Evolutionary conservation across 2,329 filamentous ascomycete species (phyloP), one percentile per base, ranked within the genome.

Genomic region (Monilinia polystroma): DNA sequence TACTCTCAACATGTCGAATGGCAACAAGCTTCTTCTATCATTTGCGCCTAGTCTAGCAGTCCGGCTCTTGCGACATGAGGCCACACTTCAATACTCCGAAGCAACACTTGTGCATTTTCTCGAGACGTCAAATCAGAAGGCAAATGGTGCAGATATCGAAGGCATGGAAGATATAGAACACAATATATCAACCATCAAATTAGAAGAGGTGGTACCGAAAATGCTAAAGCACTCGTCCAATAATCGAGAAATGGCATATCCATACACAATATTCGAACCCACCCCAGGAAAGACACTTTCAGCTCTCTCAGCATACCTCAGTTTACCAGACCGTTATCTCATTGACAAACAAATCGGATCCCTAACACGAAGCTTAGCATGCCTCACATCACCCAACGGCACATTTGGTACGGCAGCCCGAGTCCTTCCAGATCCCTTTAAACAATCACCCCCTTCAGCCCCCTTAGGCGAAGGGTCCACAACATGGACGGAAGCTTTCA

Each of bases 401-500:
- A 70, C 57, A n/a, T 77, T 76, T 64, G 75, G 75, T 23, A 68
- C 72, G n/a, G 72, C 72, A 16, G 70, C 56, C 32, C 68, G 68
- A 43, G 73, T 76, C 3, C 70, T 75, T 18, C 66, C 70, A 26
- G 69, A 72, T 67, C 64, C 68, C 1, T 72, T 68, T 47, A 64
- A 54, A 23, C 54, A 57, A 35, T 52, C 58, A 20, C 38, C 66
- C 12, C 35, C 67, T 23, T 60, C 68, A 2, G 58, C 66, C 49
- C 51, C 67, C 3, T 57, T 62, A n/a, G 55, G 59, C 8, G 47
- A 73, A 63, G 78, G 77, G 52, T 75, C 75, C 2, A 74, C 74
- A 7, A 81, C 80, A 1, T 89, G 87, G 87, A 80, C 80, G 1
- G 77, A 80, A 43, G 84, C 85, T 0, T 89, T 89, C 65, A 81